phyloP scores from a whole-genome alignment of 2,329 filamentous ascomycete genomes.

The Hypoxylon rubiginosum region DNA sequence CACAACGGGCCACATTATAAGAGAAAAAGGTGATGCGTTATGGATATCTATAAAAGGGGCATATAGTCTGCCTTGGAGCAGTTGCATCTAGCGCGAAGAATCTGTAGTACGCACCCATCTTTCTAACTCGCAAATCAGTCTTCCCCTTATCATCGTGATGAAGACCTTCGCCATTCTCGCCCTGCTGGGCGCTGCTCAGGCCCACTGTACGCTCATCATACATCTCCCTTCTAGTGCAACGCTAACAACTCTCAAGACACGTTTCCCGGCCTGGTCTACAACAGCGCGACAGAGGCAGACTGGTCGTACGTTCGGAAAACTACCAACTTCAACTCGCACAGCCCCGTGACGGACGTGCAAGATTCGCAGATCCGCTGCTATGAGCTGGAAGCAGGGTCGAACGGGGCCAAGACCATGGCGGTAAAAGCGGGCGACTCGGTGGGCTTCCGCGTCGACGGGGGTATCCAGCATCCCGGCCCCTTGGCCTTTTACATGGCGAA shows the following conservation, averaged over 20 bases:
- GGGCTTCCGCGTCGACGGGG: constrained; percentile 53
- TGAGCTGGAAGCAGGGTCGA: constrained; percentile 48
- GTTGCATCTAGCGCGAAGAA: neutral
- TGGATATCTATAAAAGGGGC: constrained; percentile 3
- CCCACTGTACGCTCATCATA: constrained; percentile 44
- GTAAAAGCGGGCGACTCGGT: constrained; percentile 54
- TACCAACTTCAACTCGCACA: constrained; percentile 55
- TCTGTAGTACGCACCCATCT: neutral
- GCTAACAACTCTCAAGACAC: constrained; percentile 45
- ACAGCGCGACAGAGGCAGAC: constrained; percentile 47
- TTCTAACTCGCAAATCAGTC: neutral
- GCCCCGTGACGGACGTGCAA: constrained; percentile 52
- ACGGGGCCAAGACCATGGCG: constrained; percentile 50
- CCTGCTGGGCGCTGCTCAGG: constrained; percentile 43
- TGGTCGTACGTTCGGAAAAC: constrained; percentile 55
- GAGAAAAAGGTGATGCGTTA: neutral
- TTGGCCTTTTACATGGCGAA: constrained; percentile 51
- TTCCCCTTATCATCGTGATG: constrained; percentile 26
- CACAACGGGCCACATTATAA: neutral
- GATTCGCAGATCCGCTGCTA: constrained; percentile 55
- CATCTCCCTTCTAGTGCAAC: neutral
- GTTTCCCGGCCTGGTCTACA: constrained; percentile 47
- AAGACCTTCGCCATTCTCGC: constrained; percentile 42
- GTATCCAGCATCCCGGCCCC: constrained; percentile 50
- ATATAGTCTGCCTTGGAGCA: neutral